These are phyloP conservation scores for Candida oleophila DNA, from an alignment of 805 yeast genomes.

Conservation along the genomic window DNA sequence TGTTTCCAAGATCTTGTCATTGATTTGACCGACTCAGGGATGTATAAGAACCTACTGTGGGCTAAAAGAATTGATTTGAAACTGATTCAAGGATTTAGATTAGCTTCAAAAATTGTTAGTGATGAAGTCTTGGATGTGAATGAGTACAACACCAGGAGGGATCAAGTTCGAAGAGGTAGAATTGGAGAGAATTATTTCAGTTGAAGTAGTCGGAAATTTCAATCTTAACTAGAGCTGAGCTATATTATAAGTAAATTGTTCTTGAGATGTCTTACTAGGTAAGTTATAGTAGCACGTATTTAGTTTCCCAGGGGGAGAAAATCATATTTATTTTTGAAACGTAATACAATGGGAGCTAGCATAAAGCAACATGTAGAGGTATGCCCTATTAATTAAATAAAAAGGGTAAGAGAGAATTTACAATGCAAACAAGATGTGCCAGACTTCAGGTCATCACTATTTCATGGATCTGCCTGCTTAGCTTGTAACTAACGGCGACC, in stretches of 20 bases:
- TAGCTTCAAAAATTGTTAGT: constrained; percentile 29
- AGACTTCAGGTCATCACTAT: constrained; percentile 93
- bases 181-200: constrained; percentile 41
- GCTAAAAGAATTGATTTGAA: constrained; percentile 31
- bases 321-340: too few species aligned
- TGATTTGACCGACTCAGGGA: constrained; percentile 46
- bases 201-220: neutral
- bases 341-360: too few species aligned
- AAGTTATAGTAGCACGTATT: too few species aligned
- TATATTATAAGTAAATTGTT: too few species aligned
- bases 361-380: too few species aligned
- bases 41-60: constrained; percentile 43
- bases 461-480: constrained; percentile 79
- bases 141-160: constrained; percentile 31
- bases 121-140: constrained; percentile 27
- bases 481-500: constrained; percentile 66
- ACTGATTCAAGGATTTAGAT: constrained; percentile 21
- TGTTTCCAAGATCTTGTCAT: constrained; percentile 19
- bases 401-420: too few species aligned
- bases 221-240: too few species aligned
- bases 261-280: too few species aligned
- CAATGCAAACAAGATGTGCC: constrained; percentile 50
- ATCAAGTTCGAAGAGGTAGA: constrained; percentile 38
- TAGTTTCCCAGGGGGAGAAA: too few species aligned
- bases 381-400: too few species aligned